phyloP scores from a whole-genome alignment of 345 rosid genomes.

The Adansonia digitata region DNA sequence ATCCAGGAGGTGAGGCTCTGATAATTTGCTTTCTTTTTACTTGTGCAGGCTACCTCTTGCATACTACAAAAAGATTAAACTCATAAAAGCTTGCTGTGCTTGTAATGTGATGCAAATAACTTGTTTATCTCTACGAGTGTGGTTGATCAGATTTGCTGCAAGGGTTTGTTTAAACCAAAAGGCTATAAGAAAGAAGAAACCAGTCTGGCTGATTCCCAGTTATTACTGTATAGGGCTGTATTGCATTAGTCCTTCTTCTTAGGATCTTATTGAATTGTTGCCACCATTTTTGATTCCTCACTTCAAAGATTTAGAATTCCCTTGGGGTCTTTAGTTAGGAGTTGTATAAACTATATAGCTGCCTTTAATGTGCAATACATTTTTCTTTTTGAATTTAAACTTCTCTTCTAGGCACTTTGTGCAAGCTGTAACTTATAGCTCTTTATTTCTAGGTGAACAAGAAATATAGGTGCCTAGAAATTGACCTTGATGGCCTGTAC shows the following conservation, averaged over 20 bases:
- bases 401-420: background rate
- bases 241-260: background rate
- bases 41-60: background rate
- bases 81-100: background rate
- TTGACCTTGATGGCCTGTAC: constrained; percentile 93
- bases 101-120: background rate
- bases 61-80: constrained; percentile 2
- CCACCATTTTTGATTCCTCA: background rate
- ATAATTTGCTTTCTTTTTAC: background rate
- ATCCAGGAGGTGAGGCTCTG: constrained; percentile 72
- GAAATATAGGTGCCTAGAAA: constrained; percentile 82
- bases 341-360: background rate
- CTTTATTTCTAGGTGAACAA: constrained; percentile 71
- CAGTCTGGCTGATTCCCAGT: background rate
- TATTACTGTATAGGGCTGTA: background rate
- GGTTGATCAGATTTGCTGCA: background rate
- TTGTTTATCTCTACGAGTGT: background rate
- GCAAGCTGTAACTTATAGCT: constrained; percentile 17
- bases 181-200: background rate
- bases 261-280: background rate
- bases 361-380: background rate
- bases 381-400: background rate
- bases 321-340: background rate
- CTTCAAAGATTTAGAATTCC: background rate
- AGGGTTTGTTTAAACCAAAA: background rate